A percentile compares a stretch with the other conserved stretches of the same genome.
Evolutionary conservation across 2,329 filamentous ascomycete genomes (phyloP).

Genomic region (Aspergillus caelatus): DNA sequence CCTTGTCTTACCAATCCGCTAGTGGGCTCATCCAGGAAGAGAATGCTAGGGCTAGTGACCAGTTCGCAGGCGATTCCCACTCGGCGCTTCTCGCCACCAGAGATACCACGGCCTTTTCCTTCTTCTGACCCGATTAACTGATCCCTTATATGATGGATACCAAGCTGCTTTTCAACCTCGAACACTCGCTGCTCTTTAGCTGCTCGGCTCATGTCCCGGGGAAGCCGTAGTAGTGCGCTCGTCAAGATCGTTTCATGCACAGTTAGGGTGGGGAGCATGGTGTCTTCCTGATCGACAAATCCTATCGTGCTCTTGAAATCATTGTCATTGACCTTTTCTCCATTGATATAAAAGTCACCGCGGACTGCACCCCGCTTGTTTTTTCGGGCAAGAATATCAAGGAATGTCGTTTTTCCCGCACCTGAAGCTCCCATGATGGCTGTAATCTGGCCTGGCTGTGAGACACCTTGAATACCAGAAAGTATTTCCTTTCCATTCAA

Average conservation of each 20-base stretch:
- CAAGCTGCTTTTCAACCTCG: conserved; percentile 94
- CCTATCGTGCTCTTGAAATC: conserved; percentile 92
- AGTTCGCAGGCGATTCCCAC: conserved; percentile 97
- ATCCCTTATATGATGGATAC: conserved; percentile 90
- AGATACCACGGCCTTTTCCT: conserved; percentile 90
- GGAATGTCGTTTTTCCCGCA: conserved; percentile 94
- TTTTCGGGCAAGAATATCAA: conserved; percentile 94
- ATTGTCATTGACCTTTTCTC: conserved; percentile 79
- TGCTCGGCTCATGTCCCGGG: conserved; percentile 80
- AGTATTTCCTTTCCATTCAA: conserved; percentile 89
- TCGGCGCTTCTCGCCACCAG: conserved; percentile 92
- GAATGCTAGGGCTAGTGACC: conserved; percentile 93
- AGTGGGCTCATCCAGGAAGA: conserved; percentile 96
- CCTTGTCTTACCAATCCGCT: conserved; percentile 68
- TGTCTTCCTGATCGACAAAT: conserved; percentile 98
- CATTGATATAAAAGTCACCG: conserved; percentile 90
- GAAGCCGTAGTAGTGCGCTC: conserved; percentile 88
- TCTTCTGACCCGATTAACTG: conserved; percentile 96
- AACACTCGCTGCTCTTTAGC: conserved; percentile 90
- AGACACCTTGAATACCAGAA: conserved; percentile 76
- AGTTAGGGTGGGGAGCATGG: conserved; percentile 91
- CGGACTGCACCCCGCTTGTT: conserved; percentile 82
- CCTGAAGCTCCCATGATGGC: conserved; percentile 99
- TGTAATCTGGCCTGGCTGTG: conserved; percentile 92
- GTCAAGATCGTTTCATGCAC: conserved; percentile 98